Conservation (phyloP, 2,329 filamentous ascomycete species). For the Parafenestella ontariensis region DNA sequence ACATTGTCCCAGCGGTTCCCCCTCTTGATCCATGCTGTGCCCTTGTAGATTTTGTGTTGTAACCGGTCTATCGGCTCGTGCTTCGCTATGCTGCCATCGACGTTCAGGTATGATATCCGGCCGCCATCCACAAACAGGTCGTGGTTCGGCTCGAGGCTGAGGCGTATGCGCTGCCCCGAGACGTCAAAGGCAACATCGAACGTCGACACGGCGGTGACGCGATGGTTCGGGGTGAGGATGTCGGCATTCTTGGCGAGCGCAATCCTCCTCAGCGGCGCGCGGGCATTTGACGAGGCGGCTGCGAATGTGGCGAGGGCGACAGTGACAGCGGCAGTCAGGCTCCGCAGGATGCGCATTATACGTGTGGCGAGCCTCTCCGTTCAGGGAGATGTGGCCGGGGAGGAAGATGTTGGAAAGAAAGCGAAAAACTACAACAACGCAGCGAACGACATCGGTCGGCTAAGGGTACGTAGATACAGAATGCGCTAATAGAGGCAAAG, state of each 20-base stretch:
- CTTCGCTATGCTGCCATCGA: slow-evolving; percentile 71
- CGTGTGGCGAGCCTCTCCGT: slow-evolving; percentile 31
- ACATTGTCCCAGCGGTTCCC: slow-evolving; percentile 80
- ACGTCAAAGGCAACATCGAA: slow-evolving; percentile 88
- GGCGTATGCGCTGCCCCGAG: slow-evolving; percentile 70
- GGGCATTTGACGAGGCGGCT: slow-evolving; percentile 47
- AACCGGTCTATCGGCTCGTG: slow-evolving; percentile 74
- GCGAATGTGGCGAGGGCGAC: slow-evolving; percentile 33
- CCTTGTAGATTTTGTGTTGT: slow-evolving; percentile 84
- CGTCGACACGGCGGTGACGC: slow-evolving; percentile 77
- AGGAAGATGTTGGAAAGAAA: slow-evolving; percentile 7
- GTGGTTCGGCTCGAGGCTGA: slow-evolving; percentile 87
- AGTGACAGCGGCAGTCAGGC: slow-evolving; percentile 24
- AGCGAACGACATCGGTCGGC: slow-evolving; percentile 43
- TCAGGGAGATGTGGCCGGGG: slow-evolving; percentile 25
- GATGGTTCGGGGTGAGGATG: slow-evolving; percentile 79
- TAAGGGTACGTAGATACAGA: slow-evolving; percentile 7
- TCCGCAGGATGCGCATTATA: slow-evolving; percentile 40
- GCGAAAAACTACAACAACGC: slow-evolving; percentile 14
- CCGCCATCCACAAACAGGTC: slow-evolving; percentile 83
- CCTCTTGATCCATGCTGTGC: slow-evolving; percentile 77
- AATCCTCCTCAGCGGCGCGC: slow-evolving; percentile 79
- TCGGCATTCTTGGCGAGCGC: slow-evolving; percentile 75
- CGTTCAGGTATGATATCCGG: slow-evolving; percentile 72
- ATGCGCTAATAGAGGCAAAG: slow-evolving; percentile 5